Evolutionary conservation across 2,329 filamentous ascomycete genomes (phyloP).

Genomic region (Xenosphaeropsis pyriputrescens): DNA sequence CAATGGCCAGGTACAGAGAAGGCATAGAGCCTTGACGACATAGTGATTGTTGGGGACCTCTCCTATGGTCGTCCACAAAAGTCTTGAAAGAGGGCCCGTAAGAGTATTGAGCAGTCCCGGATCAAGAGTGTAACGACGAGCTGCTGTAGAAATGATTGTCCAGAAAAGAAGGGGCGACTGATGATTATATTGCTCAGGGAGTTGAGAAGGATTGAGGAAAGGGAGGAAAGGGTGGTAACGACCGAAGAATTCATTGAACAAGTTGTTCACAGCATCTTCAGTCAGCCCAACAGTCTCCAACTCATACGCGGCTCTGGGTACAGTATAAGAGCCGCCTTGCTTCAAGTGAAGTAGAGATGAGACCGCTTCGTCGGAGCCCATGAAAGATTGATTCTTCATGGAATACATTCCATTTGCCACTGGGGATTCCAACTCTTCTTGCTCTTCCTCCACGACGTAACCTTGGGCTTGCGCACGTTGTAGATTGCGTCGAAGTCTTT

Average conservation of each 20-base stretch:
- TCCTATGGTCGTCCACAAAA: slow-evolving; percentile 65
- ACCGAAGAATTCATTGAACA: slow-evolving; percentile 63
- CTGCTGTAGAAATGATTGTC: slow-evolving; percentile 64
- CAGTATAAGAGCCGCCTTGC: slow-evolving; percentile 38
- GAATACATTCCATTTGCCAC: slow-evolving; percentile 41
- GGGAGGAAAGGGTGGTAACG: slow-evolving; percentile 68
- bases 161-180: slow-evolving; percentile 77
- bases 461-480: slow-evolving; percentile 44
- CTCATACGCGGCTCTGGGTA: slow-evolving; percentile 18
- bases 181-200: slow-evolving; percentile 60
- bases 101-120: slow-evolving; percentile 47
- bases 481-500: slow-evolving; percentile 47
- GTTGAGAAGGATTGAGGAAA: slow-evolving; percentile 51
- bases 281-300: slow-evolving; percentile 49
- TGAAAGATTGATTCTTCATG: slow-evolving; percentile 42
- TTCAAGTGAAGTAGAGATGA: slow-evolving; percentile 53
- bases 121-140: slow-evolving; percentile 52
- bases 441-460: slow-evolving; percentile 36
- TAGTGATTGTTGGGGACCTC: slow-evolving; percentile 68
- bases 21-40: slow-evolving; percentile 66
- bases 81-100: slow-evolving; percentile 50
- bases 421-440: slow-evolving; percentile 43
- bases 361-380: slow-evolving; percentile 55
- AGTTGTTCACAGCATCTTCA: slow-evolving; percentile 43
- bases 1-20: slow-evolving; percentile 70